Conservation (phyloP, 1,284 basidiomycete species). For the Nidula niveotomentosa region DNA sequence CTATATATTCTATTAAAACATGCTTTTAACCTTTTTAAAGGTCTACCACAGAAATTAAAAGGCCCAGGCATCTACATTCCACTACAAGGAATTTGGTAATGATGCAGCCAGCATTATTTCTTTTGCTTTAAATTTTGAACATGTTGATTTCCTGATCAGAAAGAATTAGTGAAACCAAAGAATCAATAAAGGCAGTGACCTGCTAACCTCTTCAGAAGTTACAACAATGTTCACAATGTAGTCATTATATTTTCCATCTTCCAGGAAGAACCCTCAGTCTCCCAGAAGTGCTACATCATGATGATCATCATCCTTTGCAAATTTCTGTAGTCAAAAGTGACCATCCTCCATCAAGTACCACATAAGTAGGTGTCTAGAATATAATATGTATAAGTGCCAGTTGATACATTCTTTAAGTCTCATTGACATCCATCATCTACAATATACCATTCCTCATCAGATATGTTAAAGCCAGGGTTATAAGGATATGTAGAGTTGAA, state of each 20-base stretch:
- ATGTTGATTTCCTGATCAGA: constrained; percentile 5
- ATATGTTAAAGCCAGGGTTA: constrained; percentile 13
- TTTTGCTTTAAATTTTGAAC: constrained; percentile 3
- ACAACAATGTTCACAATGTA: constrained; percentile 2
- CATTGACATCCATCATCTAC: constrained; percentile 5
- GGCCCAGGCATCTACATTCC: constrained; percentile 2
- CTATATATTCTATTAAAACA: neutral
- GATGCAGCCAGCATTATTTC: neutral
- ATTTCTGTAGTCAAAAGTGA: constrained; percentile 4
- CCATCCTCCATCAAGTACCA: constrained; percentile 4
- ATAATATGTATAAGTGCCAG: neutral
- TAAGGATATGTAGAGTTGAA: no score
- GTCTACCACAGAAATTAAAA: constrained; percentile 3
- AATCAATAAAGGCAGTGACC: neutral
- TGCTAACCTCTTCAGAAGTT: constrained; percentile 3
- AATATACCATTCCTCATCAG: constrained; percentile 1
- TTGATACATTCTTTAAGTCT: neutral
- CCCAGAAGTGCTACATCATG: constrained; percentile 8
- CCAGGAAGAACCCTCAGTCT: constrained; percentile 3
- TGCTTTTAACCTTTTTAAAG: constrained; percentile 7
- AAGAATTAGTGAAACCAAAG: neutral
- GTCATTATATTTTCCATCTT: neutral
- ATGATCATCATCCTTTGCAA: constrained; percentile 4
- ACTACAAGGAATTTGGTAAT: constrained; percentile 4
- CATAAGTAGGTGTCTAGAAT: constrained; percentile 1